Evolutionary conservation across 2,329 filamentous ascomycete genomes (phyloP), one percentile per base, ranked within the genome.

Genomic region (Phaeosphaeriaceae sp.): DNA sequence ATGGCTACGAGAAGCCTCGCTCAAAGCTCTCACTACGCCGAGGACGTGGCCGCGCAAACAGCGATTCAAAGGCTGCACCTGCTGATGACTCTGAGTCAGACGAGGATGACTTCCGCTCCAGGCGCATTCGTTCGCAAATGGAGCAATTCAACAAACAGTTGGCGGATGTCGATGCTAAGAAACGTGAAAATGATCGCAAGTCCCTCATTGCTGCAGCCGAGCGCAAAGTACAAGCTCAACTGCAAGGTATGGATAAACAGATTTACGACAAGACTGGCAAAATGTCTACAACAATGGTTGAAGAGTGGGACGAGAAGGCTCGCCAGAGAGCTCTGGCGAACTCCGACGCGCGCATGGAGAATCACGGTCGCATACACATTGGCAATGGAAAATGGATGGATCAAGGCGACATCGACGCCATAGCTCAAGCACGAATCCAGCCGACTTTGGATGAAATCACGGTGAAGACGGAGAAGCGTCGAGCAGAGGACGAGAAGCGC

Each of bases 391-490:
- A 86, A 70, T 93, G 89, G 69, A 88, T 97, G 82, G 87, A 92
- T 40, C 88, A 90, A 66, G 83, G 87, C 5, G 91, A 93, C 48
- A 87, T 97, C 17, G 88, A 97, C 62, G 87, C 87, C 6, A 91
- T 97, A 65, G 93, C 93, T 2, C 85, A 87, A 13, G 87, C 85
- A 47, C 88, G 89, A 65, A 85, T 97, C 17, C 91, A 94, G 74
- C 93, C 93, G 4, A 88, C 95, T 0, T 76, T 97, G 6, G 89
- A 97, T 65, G 91, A 96, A 63, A 95, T 97, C 61, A 88, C 89
- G 53, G 88, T 91, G 51, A 91, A 89, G 71, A 91, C 91, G 0
- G 90, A 93, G 70, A 83, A 84, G 60, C 89, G 92, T 72, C 83
- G 86, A 41, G 91, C 89, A 49, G 84, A 88, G 58, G 74, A 90